Evolutionary conservation across 2,329 filamentous ascomycete genomes (phyloP).

Genomic region (Chaetomium olivaceum): DNA sequence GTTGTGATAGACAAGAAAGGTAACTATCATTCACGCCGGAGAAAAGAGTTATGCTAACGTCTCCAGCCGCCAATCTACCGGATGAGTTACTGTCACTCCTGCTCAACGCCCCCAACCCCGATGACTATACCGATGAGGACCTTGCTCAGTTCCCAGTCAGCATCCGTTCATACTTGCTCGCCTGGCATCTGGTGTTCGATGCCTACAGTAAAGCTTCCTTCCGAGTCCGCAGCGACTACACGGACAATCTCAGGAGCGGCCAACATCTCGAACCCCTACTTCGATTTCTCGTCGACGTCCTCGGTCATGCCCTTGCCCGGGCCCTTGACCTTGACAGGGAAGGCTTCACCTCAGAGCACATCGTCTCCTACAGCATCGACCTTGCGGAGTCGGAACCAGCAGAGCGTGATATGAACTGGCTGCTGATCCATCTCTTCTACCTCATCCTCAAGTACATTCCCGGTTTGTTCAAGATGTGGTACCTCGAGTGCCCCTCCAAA

Average conservation of each 20-base stretch:
- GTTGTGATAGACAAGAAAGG: slow-evolving; percentile 67
- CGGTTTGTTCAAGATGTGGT: slow-evolving; percentile 80
- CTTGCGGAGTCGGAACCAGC: slow-evolving; percentile 58
- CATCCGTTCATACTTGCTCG: slow-evolving; percentile 78
- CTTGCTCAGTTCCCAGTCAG: slow-evolving; percentile 68
- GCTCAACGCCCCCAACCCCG: slow-evolving; percentile 71
- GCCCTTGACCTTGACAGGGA: slow-evolving; percentile 73
- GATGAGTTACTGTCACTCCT: slow-evolving; percentile 84
- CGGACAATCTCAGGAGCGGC: slow-evolving; percentile 73
- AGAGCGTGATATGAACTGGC: slow-evolving; percentile 76
- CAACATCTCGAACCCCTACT: slow-evolving; percentile 69
- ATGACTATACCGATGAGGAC: slow-evolving; percentile 64
- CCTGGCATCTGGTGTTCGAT: slow-evolving; percentile 89
- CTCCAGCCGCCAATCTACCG: slow-evolving; percentile 66
- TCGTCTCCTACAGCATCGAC: slow-evolving; percentile 55
- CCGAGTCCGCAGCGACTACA: slow-evolving; percentile 80
- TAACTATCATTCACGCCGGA: slow-evolving; percentile 33
- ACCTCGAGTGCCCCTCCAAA: slow-evolving; percentile 74
- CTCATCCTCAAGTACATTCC: slow-evolving; percentile 75
- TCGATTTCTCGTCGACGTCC: slow-evolving; percentile 78
- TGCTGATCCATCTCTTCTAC: slow-evolving; percentile 85
- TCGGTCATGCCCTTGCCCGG: slow-evolving; percentile 74
- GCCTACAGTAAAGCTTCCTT: slow-evolving; percentile 76
- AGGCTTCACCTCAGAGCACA: slow-evolving; percentile 59
- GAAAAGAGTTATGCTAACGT: slow-evolving; percentile 11